Percentiles rank a stretch among this genome's conserved stretches.
Evolutionary conservation across 1,284 basidiomycete genomes (phyloP).

Genomic region (Leccinum variabile): DNA sequence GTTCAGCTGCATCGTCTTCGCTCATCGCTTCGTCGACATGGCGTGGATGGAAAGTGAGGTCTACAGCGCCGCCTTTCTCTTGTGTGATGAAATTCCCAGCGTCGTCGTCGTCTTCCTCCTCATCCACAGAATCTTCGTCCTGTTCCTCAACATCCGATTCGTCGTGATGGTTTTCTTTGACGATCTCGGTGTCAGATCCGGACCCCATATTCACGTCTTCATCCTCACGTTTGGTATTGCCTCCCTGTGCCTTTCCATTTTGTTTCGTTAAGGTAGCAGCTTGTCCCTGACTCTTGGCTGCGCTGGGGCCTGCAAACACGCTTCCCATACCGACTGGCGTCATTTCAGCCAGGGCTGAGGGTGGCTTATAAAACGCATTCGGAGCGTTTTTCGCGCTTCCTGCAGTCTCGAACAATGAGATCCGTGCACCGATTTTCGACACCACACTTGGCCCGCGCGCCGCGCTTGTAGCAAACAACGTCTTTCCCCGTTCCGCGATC

Average conservation of each 20-base stretch:
- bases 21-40: conserved; percentile 19
- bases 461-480: conserved; percentile 12
- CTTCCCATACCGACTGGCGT: conserved; percentile 6
- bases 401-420: conserved; percentile 46
- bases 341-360: conserved; percentile 17
- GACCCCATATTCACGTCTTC: conserved; percentile 32
- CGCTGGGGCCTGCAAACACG: conserved; percentile 1
- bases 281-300: background rate
- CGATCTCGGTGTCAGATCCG: conserved; percentile 22
- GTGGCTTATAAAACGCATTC: conserved; percentile 64
- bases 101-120: conserved; percentile 6
- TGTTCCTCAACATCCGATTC: conserved; percentile 6
- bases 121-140: conserved; percentile 8
- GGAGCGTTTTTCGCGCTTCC: conserved; percentile 48
- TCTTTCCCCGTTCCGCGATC: conserved; percentile 20
- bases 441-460: conserved; percentile 18
- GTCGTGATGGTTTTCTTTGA: conserved; percentile 12
- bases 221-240: conserved; percentile 4
- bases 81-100: conserved; percentile 22
- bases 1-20: conserved; percentile 10
- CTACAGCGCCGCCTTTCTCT: conserved; percentile 5
- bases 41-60: conserved; percentile 18
- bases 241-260: conserved; percentile 10
- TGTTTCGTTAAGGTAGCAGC: background rate
- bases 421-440: conserved; percentile 17